A percentile compares a stretch with the other conserved stretches of the same genome.
phyloP scores from a whole-genome alignment of 1,139 yeast species.

The Geotrichum cucujoidarum region DNA sequence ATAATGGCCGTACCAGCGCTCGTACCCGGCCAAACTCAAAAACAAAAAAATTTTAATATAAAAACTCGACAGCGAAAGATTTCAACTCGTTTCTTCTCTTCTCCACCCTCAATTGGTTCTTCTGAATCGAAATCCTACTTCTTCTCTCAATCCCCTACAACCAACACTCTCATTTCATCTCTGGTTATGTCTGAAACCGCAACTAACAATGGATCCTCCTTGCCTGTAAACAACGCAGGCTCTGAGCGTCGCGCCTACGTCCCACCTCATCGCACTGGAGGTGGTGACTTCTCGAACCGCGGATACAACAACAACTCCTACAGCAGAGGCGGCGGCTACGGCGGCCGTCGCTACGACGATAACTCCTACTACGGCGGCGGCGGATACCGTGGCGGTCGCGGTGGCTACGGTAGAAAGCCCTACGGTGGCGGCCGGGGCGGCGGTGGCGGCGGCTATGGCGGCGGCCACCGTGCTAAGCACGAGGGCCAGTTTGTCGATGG shows the following conservation, averaged over 20 bases:
- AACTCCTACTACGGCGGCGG: conserved; percentile 4
- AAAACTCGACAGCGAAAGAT: too few species aligned
- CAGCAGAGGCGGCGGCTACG: neutral
- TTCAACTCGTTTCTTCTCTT: too few species aligned
- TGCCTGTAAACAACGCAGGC: conserved; percentile 7
- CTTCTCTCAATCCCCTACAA: too few species aligned
- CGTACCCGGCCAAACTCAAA: too few species aligned
- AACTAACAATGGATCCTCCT: conserved; percentile 9
- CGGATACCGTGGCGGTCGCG: conserved; percentile 32
- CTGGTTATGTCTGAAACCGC: conserved; percentile 17
- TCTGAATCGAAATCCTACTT: too few species aligned
- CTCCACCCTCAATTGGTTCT: too few species aligned
- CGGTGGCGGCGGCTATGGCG: conserved; percentile 36
- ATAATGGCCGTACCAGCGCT: too few species aligned
- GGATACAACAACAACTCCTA: neutral
- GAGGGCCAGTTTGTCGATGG: conserved; percentile 64
- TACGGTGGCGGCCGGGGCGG: conserved; percentile 18
- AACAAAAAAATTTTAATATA: too few species aligned
- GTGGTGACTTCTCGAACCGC: neutral
- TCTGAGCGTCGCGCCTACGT: conserved; percentile 16
- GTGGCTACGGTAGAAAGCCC: conserved; percentile 34
- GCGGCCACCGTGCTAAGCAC: conserved; percentile 37
- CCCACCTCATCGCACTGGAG: conserved; percentile 18
- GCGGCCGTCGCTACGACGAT: conserved; percentile 1
- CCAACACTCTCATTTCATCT: too few species aligned